phyloP scores from a whole-genome alignment of 1,284 basidiomycete species.

The Kalmanozyma brasiliensis region DNA sequence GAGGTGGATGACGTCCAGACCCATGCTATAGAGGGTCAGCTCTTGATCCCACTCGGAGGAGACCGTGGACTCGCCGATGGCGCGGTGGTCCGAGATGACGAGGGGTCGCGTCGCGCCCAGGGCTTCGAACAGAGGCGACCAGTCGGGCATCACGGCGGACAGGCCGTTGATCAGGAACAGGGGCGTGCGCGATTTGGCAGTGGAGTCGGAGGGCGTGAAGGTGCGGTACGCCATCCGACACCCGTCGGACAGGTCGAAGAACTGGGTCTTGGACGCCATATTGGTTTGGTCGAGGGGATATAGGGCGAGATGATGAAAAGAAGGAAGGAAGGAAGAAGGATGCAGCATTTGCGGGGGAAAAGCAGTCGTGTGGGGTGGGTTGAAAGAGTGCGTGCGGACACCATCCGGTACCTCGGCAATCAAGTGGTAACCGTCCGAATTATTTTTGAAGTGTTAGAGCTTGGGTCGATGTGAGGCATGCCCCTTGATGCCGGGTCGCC shows the following conservation, averaged over 20 bases:
- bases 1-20: constrained; percentile 54
- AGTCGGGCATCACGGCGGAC: constrained; percentile 62
- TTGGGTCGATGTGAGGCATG: rapidly evolving
- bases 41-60: constrained; percentile 49
- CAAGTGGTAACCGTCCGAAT: constrained; percentile 5
- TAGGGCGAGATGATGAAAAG: neutral
- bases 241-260: constrained; percentile 17
- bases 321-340: neutral
- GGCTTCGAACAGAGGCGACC: constrained; percentile 53
- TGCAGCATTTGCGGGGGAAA: constrained; percentile 1
- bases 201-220: constrained; percentile 3
- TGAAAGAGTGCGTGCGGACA: neutral
- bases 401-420: neutral
- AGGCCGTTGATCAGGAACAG: constrained; percentile 64
- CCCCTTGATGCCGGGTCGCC: too few relatives aligned
- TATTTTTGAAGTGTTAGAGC: neutral
- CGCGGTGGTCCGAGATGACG: constrained; percentile 62
- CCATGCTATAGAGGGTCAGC: constrained; percentile 56
- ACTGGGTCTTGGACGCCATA: constrained; percentile 9
- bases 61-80: constrained; percentile 53
- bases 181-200: constrained; percentile 16
- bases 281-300: neutral
- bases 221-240: constrained; percentile 48
- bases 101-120: constrained; percentile 45
- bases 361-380: neutral